phyloP scores from a whole-genome alignment of 1,284 basidiomycete species.

The Puccinia sorghi region DNA sequence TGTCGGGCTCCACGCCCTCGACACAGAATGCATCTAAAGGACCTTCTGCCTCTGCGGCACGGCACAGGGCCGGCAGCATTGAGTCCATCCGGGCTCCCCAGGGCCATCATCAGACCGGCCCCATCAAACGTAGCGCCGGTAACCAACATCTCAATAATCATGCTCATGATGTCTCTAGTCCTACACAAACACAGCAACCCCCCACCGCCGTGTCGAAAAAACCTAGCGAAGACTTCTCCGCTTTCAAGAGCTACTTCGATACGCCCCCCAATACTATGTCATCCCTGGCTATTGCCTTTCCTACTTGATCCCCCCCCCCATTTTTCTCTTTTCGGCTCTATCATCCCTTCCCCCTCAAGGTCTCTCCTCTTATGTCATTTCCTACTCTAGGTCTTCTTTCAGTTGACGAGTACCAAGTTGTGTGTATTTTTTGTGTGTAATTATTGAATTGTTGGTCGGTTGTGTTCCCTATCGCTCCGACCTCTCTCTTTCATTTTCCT shows the following conservation, averaged over 20 bases:
- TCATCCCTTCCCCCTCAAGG: too few species aligned
- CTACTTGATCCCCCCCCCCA: not conserved
- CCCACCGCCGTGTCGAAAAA: conserved; percentile 26
- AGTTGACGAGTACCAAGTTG: too few species aligned
- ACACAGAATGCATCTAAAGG: not conserved
- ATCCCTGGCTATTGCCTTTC: conserved; percentile 27
- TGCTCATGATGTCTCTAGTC: too few species aligned
- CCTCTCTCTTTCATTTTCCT: too few species aligned
- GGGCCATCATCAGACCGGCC: not conserved
- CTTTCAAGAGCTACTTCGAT: conserved; percentile 45
- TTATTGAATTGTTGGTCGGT: too few species aligned
- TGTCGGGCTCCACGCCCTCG: not conserved
- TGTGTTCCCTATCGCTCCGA: too few species aligned
- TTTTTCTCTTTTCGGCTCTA: too few species aligned
- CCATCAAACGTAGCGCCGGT: not conserved
- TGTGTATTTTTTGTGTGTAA: too few species aligned
- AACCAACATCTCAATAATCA: not conserved
- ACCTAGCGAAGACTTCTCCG: conserved; percentile 47
- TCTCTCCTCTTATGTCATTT: too few species aligned
- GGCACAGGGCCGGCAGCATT: conserved; percentile 17
- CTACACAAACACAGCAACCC: not conserved
- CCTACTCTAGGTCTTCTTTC: too few species aligned
- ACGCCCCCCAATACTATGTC: not conserved
- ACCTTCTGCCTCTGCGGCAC: not conserved
- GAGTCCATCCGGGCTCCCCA: not conserved